A percentile compares a stretch with the other conserved stretches of the same genome.
These are phyloP conservation scores for Ganoderma leucocontextum DNA, from an alignment of 1,284 basidiomycete species.

Conservation along the genomic window DNA sequence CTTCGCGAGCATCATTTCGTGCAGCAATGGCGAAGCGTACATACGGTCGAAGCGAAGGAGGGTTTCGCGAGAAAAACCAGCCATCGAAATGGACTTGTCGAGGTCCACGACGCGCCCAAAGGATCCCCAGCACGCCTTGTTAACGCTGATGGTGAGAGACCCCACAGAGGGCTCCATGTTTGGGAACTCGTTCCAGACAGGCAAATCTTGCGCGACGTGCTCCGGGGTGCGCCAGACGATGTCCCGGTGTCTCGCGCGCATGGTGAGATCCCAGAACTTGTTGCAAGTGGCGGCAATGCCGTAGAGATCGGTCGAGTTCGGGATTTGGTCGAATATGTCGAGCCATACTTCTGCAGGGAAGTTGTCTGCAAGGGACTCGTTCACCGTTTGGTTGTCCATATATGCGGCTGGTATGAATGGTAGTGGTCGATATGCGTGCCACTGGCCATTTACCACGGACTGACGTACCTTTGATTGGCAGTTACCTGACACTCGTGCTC, in stretches of 20 bases:
- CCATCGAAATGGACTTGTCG: constrained; percentile 14
- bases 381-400: background rate
- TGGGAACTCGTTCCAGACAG: constrained; percentile 33
- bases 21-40: constrained; percentile 24
- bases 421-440: background rate
- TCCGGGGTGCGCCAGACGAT: constrained; percentile 45
- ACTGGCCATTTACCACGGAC: background rate
- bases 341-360: constrained; percentile 44
- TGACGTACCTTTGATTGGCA: background rate
- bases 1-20: constrained; percentile 41
- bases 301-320: constrained; percentile 42
- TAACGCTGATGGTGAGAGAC: constrained; percentile 37
- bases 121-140: constrained; percentile 32
- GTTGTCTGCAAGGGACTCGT: constrained; percentile 3
- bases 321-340: constrained; percentile 42
- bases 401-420: background rate
- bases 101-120: constrained; percentile 23
- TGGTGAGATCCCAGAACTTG: constrained; percentile 43
- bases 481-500: background rate
- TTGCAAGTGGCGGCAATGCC: constrained; percentile 21
- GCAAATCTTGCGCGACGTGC: constrained; percentile 33
- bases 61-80: no score
- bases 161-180: constrained; percentile 34
- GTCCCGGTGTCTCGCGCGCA: constrained; percentile 46
- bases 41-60: background rate